Percentiles rank a stretch among this genome's conserved stretches.
Conservation (phyloP, 306 rosid species). For the Astragalus membranaceus region DNA sequence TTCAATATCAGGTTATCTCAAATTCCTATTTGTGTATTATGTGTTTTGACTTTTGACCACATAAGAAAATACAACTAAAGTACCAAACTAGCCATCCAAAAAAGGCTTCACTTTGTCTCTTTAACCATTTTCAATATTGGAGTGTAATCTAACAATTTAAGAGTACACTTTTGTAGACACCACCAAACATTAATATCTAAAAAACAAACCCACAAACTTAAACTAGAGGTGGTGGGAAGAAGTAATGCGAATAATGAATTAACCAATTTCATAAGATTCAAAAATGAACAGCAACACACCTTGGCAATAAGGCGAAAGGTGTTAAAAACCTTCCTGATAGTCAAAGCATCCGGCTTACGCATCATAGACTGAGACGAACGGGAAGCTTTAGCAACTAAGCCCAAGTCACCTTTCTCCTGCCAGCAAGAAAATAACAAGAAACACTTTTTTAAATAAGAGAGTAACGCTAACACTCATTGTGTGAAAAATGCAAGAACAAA, state of each 20-base stretch:
- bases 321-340: constrained; percentile 67
- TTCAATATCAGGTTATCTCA: background rate
- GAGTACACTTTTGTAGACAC: background rate
- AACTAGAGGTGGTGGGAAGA: background rate
- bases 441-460: background rate
- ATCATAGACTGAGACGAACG: constrained; percentile 82
- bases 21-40: background rate
- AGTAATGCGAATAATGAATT: background rate
- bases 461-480: background rate
- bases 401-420: constrained; percentile 78
- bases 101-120: background rate
- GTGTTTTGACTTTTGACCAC: background rate
- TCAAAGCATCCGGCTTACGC: constrained; percentile 74
- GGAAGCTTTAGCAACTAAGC: constrained; percentile 72
- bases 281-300: constrained; percentile 31
- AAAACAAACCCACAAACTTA: background rate
- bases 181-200: background rate
- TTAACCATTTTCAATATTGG: background rate
- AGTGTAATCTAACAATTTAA: background rate
- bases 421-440: background rate
- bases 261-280: background rate
- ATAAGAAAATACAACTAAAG: background rate
- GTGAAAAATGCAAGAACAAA: background rate
- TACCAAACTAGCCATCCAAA: background rate
- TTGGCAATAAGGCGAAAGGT: constrained; percentile 73